Percentiles rank a stretch among this genome's conserved stretches.
phyloP scores from a whole-genome alignment of 331 rosid genomes.

The Saraca asoca region DNA sequence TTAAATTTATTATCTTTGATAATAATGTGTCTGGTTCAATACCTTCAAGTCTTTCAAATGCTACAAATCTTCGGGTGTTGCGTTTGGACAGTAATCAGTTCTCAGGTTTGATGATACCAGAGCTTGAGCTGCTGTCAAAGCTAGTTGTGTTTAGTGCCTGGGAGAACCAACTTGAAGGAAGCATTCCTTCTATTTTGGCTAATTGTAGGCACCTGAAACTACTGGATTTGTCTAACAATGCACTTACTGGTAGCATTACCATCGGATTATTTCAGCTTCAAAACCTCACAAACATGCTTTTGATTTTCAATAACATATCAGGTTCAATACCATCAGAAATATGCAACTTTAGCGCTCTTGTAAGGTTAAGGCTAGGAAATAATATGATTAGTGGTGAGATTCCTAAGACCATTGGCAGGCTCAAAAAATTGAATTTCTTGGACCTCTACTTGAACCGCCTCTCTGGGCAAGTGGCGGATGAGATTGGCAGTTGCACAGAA shows the following conservation, averaged over 20 bases:
- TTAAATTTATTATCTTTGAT: conserved; percentile 84
- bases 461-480: conserved; percentile 70
- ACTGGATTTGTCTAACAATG: conserved; percentile 76
- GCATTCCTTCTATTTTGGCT: conserved; percentile 70
- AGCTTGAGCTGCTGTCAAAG: conserved; percentile 65
- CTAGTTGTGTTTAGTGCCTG: conserved; percentile 79
- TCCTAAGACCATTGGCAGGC: conserved; percentile 64
- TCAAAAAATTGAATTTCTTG: conserved; percentile 65
- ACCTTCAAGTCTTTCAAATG: conserved; percentile 70
- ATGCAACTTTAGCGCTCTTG: conserved; percentile 75
- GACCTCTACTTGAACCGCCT: conserved; percentile 77
- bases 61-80: conserved; percentile 61
- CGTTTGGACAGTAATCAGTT: conserved; percentile 89
- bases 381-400: conserved; percentile 75
- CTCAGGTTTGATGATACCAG: conserved; percentile 83
- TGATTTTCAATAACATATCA: conserved; percentile 85
- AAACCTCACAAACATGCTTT: conserved; percentile 79
- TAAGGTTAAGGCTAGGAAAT: conserved; percentile 78
- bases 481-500: conserved; percentile 71
- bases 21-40: conserved; percentile 90
- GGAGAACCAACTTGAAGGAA: conserved; percentile 95
- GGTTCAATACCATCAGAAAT: conserved; percentile 75
- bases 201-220: conserved; percentile 65
- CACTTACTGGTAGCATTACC: conserved; percentile 80
- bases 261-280: conserved; percentile 70